Base-by-base conservation (phyloP, 805 yeast genomes). In the Barnettozyma pratensis region DNA sequence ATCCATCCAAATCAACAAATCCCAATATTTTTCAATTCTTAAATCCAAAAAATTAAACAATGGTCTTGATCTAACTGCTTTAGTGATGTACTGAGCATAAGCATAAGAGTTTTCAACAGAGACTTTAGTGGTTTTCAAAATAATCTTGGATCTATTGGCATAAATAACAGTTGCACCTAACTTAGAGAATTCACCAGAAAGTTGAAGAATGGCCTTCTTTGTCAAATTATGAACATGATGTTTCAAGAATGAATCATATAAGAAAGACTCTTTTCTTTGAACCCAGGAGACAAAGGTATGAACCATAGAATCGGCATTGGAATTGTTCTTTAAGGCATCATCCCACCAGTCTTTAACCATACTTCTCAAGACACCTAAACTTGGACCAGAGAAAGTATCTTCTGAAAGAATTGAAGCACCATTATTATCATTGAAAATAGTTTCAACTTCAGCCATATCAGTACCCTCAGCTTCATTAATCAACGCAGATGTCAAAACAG, bases 301-400 rank as follows among this genome's bases (percentile, higher is more conserved):
- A 52, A 90, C 84, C 77, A 91, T 77, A 1, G 87, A 72, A 63
- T 91, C 97, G 0, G 97, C 96, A 50, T 83, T 81, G 7, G 71
- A 56, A 55, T 85, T 78, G 47, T 79, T 80, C 25, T 72, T 70
- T 47, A 87, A 67, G 0, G 97, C 97, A 59, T 82, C 85, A 59
- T 89, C 95, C 96, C 97, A 92, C 97, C 97, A 89, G 32, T 75
- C 81, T 58, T 85, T 88, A 10, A 94, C 85, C 76, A 94, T 70
- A 7, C 75, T 64, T 60, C 95, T 77, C 48, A 94, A 71, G 2
- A 85, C 85, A 8, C 73, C 65, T 52, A 94, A 71, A 3, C 97
- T 87, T 0, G 86, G 79, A 0, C 82, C 75, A 9, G 91, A 84
- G 57, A 92, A 91, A 0, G 96, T 79, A 63, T 92, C 96, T 55